These are phyloP conservation scores for Crepidotus variabilis DNA, from an alignment of 768 basidiomycete species.

Conservation along the genomic window DNA sequence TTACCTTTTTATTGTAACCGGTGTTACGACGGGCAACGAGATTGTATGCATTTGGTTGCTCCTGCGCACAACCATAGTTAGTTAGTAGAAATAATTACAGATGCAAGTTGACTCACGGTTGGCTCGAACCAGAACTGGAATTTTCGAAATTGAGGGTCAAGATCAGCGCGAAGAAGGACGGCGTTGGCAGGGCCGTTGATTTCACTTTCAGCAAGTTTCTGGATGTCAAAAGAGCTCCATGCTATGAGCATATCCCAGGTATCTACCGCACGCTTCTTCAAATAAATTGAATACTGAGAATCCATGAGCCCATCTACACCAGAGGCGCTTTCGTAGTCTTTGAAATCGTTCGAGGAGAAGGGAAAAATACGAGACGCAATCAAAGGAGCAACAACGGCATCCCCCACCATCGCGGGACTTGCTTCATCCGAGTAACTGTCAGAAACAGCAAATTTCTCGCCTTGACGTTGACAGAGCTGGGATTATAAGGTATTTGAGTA, in stretches of 20 bases:
- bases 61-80: neutral
- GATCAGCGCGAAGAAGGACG: neutral
- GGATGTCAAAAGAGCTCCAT: conserved; percentile 2
- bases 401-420: neutral
- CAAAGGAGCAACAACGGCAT: neutral
- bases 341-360: conserved; percentile 4
- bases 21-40: neutral
- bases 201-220: conserved; percentile 1
- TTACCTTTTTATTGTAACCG: neutral
- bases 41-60: conserved; percentile 1
- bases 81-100: neutral
- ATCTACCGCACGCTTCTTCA: neutral
- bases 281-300: neutral
- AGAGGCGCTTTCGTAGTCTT: neutral
- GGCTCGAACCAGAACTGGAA: conserved; percentile 1
- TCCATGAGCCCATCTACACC: neutral
- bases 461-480: conserved; percentile 2
- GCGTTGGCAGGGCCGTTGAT: conserved; percentile 4
- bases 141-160: conserved; percentile 1
- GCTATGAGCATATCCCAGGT: conserved; percentile 4
- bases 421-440: neutral
- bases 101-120: neutral
- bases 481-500: neutral
- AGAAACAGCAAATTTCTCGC: neutral
- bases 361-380: conserved; percentile 4